These are phyloP conservation scores for Colletotrichum endophyticum DNA, from an alignment of 2,329 filamentous ascomycete species.

Conservation along the genomic window DNA sequence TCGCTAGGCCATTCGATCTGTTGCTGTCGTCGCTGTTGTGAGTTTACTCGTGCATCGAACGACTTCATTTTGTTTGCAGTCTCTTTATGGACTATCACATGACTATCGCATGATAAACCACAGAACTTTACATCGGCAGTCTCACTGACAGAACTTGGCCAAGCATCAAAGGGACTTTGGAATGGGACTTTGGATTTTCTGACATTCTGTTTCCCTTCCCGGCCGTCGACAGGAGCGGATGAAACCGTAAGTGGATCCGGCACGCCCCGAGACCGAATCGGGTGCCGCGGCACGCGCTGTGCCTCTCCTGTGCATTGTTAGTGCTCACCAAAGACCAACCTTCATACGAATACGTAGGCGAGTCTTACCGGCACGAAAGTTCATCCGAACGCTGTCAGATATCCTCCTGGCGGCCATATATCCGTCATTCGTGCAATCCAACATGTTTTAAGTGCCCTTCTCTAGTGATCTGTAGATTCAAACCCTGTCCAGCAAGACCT, in stretches of 20 bases:
- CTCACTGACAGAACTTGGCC: neutral
- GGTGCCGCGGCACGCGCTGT: neutral
- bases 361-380: neutral
- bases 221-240: neutral
- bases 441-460: neutral
- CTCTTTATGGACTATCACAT: neutral
- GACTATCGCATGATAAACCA: neutral
- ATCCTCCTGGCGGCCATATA: neutral
- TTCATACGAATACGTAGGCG: neutral
- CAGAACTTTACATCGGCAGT: neutral
- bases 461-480: neutral
- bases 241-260: neutral
- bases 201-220: neutral
- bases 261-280: neutral
- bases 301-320: neutral
- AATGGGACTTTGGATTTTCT: neutral
- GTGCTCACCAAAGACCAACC: neutral
- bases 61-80: neutral
- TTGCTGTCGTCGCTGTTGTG: neutral
- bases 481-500: neutral
- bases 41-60: neutral
- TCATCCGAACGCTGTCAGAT: neutral
- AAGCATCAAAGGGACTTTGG: neutral
- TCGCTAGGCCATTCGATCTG: neutral
- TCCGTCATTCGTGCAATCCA: neutral